Conservation (phyloP, 768 basidiomycete genomes). For the Boletellus ananas region DNA sequence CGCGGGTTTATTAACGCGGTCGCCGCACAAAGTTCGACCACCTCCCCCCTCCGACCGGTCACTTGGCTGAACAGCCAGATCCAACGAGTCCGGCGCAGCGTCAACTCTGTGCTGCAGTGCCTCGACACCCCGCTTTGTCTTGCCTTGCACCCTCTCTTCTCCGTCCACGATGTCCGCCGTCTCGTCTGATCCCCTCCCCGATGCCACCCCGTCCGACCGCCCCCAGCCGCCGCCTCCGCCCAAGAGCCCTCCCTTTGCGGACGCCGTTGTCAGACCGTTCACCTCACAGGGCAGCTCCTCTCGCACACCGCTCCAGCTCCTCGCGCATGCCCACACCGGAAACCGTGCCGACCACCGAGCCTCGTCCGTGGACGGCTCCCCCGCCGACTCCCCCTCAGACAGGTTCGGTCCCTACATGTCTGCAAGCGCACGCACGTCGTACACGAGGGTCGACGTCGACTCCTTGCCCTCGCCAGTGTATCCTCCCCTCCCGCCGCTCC, state of each 20-base stretch:
- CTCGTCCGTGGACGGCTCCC: slow-evolving; percentile 14
- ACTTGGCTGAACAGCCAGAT: too few species aligned
- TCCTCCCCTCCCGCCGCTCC: slow-evolving; percentile 24
- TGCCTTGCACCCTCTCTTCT: background rate
- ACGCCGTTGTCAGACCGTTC: slow-evolving; percentile 26
- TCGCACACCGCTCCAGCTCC: slow-evolving; percentile 4
- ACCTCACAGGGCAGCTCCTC: slow-evolving; percentile 26
- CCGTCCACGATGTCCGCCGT: background rate
- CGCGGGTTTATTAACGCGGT: background rate
- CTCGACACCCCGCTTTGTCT: background rate
- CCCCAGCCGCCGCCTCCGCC: slow-evolving; percentile 4
- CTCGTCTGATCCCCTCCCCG: background rate
- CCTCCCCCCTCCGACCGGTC: too few species aligned
- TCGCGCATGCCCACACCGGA: slow-evolving; percentile 4
- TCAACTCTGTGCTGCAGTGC: too few species aligned
- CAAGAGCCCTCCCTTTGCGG: slow-evolving; percentile 23
- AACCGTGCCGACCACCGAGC: slow-evolving; percentile 15
- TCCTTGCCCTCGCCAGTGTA: slow-evolving; percentile 18
- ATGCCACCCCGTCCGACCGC: background rate
- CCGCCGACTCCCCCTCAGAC: slow-evolving; percentile 1
- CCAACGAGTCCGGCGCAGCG: too few species aligned
- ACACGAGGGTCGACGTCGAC: slow-evolving; percentile 47
- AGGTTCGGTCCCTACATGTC: slow-evolving; percentile 28
- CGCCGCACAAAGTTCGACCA: too few species aligned
- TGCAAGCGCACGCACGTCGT: slow-evolving; percentile 50